These are phyloP conservation scores for Nicotiana tabacum DNA, from an alignment of 257 asterid species.

Conservation along the genomic window DNA sequence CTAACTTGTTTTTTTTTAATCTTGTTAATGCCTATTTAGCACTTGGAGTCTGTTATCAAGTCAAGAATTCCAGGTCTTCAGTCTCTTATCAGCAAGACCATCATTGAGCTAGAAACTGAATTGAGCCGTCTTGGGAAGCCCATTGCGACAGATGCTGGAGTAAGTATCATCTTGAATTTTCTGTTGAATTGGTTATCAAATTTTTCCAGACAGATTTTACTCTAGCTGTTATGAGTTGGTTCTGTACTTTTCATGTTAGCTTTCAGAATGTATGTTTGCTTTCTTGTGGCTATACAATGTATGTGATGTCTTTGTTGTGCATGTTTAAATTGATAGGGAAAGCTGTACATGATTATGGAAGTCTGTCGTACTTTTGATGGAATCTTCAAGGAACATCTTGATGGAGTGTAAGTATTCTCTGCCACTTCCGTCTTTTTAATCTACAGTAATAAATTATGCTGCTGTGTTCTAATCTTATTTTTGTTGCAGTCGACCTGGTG, in stretches of 20 bases:
- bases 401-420: slow-evolving; percentile 67
- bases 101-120: slow-evolving; percentile 83
- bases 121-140: slow-evolving; percentile 93
- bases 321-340: slow-evolving; percentile 53
- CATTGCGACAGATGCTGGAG: slow-evolving; percentile 96
- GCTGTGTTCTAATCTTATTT: slow-evolving; percentile 14
- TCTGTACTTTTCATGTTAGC: background rate
- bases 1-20: background rate
- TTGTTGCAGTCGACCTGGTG: slow-evolving; percentile 89
- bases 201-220: background rate
- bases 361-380: slow-evolving; percentile 90
- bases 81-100: slow-evolving; percentile 88
- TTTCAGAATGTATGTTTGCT: background rate
- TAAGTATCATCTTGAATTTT: slow-evolving; percentile 33
- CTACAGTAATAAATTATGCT: slow-evolving; percentile 3
- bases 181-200: background rate
- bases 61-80: slow-evolving; percentile 99
- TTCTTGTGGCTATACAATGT: slow-evolving; percentile 1
- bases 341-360: slow-evolving; percentile 96
- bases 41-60: slow-evolving; percentile 94
- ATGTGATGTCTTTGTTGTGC: background rate
- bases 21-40: slow-evolving; percentile 37
- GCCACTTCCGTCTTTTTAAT: background rate
- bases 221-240: background rate
- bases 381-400: slow-evolving; percentile 95